A percentile compares a stretch with the other conserved stretches of the same genome.
These are phyloP conservation scores for Colletotrichum godetiae DNA, from an alignment of 2,329 filamentous ascomycete genomes.

Conservation along the genomic window DNA sequence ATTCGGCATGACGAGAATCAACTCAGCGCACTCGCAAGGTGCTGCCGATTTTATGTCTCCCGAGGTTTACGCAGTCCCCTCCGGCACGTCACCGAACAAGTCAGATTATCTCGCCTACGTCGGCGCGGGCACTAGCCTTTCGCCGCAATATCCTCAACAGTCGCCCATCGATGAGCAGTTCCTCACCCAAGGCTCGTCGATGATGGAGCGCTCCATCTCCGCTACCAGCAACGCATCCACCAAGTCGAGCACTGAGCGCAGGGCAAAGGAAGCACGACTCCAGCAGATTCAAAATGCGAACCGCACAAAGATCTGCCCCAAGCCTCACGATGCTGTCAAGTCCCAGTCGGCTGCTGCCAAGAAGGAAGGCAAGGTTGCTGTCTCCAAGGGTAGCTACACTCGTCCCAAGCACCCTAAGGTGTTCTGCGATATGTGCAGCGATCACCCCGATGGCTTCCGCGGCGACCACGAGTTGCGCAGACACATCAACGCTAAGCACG, in stretches of 20 bases:
- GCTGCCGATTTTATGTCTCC: conserved; percentile 38
- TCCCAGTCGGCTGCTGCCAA: conserved; percentile 40
- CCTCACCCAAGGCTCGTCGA: conserved; percentile 42
- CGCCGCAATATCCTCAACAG: conserved; percentile 44
- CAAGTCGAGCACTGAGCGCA: conserved; percentile 55
- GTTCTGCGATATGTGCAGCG: conserved; percentile 76
- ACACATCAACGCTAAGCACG: conserved; percentile 76
- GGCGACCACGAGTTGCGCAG: conserved; percentile 85
- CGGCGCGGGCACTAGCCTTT: conserved; percentile 51
- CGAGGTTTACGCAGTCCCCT: conserved; percentile 38
- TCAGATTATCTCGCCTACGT: conserved; percentile 47
- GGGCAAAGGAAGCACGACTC: conserved; percentile 59
- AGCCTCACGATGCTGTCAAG: conserved; percentile 48
- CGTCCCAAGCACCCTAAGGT: conserved; percentile 79
- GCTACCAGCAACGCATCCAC: conserved; percentile 58
- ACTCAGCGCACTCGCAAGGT: conserved; percentile 50
- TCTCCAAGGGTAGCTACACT: conserved; percentile 57
- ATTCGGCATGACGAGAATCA: conserved; percentile 51
- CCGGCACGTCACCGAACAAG: conserved; percentile 42
- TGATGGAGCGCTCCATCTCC: conserved; percentile 63
- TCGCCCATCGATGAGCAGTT: conserved; percentile 43
- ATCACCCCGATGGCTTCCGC: conserved; percentile 82
- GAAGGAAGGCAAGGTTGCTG: conserved; percentile 56
- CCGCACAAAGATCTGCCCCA: conserved; percentile 56
- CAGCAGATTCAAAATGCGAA: conserved; percentile 57